A percentile compares a stretch with the other conserved stretches of the same genome.
Evolutionary conservation across 2,329 filamentous ascomycete species (phyloP).

Genomic region (Talaromyces sp.): DNA sequence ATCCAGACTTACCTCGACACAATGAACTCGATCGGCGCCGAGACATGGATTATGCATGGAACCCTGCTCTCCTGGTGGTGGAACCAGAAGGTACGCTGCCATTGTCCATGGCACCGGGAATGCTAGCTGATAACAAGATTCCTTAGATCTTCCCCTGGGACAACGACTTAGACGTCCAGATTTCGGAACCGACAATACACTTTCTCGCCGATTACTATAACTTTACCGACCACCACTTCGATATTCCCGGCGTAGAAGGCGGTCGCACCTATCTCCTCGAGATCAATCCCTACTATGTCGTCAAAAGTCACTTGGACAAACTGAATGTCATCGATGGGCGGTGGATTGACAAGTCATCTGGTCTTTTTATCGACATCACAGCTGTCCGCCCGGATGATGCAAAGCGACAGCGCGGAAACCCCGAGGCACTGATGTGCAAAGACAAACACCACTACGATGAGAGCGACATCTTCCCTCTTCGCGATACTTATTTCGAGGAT

Average conservation of each 20-base stretch:
- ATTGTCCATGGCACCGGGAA: not conserved
- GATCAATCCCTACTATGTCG: conserved; percentile 59
- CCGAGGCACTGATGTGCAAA: conserved; percentile 57
- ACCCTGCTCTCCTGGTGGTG: conserved; percentile 65
- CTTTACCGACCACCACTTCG: conserved; percentile 60
- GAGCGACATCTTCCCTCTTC: conserved; percentile 60
- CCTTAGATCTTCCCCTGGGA: conserved; percentile 63
- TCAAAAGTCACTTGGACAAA: conserved; percentile 48
- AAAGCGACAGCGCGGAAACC: conserved; percentile 39
- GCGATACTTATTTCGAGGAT: conserved; percentile 58
- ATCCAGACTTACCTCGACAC: conserved; percentile 59
- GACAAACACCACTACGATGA: conserved; percentile 59
- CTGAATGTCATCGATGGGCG: conserved; percentile 62
- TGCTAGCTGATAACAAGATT: conserved; percentile 1
- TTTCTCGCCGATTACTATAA: conserved; percentile 63
- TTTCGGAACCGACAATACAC: conserved; percentile 58
- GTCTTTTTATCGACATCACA: conserved; percentile 65
- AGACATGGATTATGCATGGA: conserved; percentile 68
- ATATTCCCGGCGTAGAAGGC: conserved; percentile 38
- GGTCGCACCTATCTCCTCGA: conserved; percentile 58
- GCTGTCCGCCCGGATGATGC: conserved; percentile 54
- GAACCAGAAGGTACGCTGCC: conserved; percentile 53
- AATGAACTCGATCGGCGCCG: conserved; percentile 59
- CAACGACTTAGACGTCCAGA: conserved; percentile 62
- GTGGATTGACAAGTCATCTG: conserved; percentile 63